Conservation (phyloP, 2,329 filamentous ascomycete genomes). For the Neonectria faginata region DNA sequence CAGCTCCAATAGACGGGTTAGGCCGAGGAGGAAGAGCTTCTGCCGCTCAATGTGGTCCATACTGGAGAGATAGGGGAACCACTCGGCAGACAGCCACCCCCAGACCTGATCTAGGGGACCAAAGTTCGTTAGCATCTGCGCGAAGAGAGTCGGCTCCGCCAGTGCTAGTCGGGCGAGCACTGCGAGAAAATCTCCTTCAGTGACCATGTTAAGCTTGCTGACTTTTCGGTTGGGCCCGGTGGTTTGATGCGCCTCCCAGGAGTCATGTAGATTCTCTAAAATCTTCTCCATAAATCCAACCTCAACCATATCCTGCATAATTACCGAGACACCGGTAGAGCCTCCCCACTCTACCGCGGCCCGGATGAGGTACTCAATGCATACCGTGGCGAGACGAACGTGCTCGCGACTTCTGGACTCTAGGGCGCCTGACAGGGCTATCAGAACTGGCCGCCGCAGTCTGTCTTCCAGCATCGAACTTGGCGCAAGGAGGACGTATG, state of each 20-base stretch:
- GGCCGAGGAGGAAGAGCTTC: slow-evolving; percentile 78
- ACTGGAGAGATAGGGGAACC: slow-evolving; percentile 77
- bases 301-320: slow-evolving; percentile 74
- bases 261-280: slow-evolving; percentile 73
- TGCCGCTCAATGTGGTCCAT: slow-evolving; percentile 73
- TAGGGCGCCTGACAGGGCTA: slow-evolving; percentile 62
- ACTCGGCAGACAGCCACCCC: slow-evolving; percentile 70
- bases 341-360: slow-evolving; percentile 72
- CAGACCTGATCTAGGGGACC: slow-evolving; percentile 64
- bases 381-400: slow-evolving; percentile 67
- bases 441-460: slow-evolving; percentile 63
- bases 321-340: slow-evolving; percentile 68
- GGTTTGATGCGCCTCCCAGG: slow-evolving; percentile 81
- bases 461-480: slow-evolving; percentile 71
- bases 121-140: slow-evolving; percentile 65
- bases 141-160: slow-evolving; percentile 76
- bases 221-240: slow-evolving; percentile 81
- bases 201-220: slow-evolving; percentile 77
- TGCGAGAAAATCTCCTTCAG: slow-evolving; percentile 86
- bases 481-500: slow-evolving; percentile 77
- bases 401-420: slow-evolving; percentile 68
- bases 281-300: slow-evolving; percentile 72
- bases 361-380: slow-evolving; percentile 74
- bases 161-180: slow-evolving; percentile 84
- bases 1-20: slow-evolving; percentile 78